Evolutionary conservation across 345 rosid genomes (phyloP).

Genomic region (Combretum micranthum): DNA sequence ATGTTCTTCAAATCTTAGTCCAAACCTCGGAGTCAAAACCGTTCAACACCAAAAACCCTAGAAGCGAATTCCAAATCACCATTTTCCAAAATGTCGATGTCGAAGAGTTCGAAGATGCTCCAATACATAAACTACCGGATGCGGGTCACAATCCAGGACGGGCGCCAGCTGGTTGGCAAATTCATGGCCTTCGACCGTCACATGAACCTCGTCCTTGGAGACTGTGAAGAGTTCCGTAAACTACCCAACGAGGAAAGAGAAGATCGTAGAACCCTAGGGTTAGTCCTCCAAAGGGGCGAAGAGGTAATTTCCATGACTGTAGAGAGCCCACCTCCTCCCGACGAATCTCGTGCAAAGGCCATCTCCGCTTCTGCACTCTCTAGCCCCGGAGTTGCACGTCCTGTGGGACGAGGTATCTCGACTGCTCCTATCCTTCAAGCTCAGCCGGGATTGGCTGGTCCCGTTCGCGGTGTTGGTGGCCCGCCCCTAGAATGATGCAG

Average conservation of each 20-base stretch:
- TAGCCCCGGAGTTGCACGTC: slow-evolving; percentile 96
- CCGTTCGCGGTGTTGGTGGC: slow-evolving; percentile 94
- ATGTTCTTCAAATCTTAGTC: too few species aligned
- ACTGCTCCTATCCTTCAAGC: slow-evolving; percentile 88
- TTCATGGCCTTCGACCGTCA: slow-evolving; percentile 99
- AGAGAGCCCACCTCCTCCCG: slow-evolving; percentile 98
- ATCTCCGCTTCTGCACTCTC: slow-evolving; percentile 50
- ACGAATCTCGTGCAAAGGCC: slow-evolving; percentile 88
- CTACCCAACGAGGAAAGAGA: slow-evolving; percentile 84
- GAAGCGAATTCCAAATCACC: too few species aligned
- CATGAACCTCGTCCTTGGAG: slow-evolving; percentile 97
- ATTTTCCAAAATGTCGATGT: slow-evolving; percentile 74
- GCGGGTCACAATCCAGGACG: slow-evolving; percentile 98
- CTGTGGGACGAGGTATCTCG: slow-evolving; percentile 97
- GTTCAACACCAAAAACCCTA: too few species aligned
- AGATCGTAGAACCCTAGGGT: slow-evolving; percentile 93
- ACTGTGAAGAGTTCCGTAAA: slow-evolving; percentile 97
- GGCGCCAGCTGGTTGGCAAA: slow-evolving; percentile 90
- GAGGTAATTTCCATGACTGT: slow-evolving; percentile 98
- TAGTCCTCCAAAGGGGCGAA: slow-evolving; percentile 92
- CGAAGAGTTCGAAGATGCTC: slow-evolving; percentile 97
- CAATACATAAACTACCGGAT: slow-evolving; percentile 94
- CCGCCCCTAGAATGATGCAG: slow-evolving; percentile 96
- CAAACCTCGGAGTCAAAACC: too few species aligned
- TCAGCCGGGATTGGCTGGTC: slow-evolving; percentile 96